Percentiles rank a stretch among this genome's conserved stretches.
These are phyloP conservation scores for Sphaerosporella brunnea DNA, from an alignment of 495 filamentous ascomycete genomes.

Conservation along the genomic window DNA sequence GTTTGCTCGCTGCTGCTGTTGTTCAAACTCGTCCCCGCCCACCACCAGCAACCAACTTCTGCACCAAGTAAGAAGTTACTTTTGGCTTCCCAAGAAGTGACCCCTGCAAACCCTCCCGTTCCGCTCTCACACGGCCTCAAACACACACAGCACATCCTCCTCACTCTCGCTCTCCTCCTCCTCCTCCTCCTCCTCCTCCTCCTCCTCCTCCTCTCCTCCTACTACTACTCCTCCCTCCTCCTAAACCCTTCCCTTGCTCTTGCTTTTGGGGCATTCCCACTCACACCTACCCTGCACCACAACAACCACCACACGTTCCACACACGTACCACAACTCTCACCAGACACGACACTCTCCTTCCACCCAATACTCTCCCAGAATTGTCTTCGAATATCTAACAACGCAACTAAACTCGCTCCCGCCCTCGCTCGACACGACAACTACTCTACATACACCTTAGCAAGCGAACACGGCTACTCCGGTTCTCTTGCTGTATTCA, in stretches of 20 bases:
- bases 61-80: not conserved
- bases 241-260: not conserved
- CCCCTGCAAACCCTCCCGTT: not conserved
- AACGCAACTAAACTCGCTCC: not conserved
- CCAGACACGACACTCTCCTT: not conserved
- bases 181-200: not conserved
- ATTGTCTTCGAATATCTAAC: not conserved
- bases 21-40: not conserved
- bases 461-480: not conserved
- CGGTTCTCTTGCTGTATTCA: not conserved
- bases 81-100: not conserved
- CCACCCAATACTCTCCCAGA: not conserved
- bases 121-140: not conserved
- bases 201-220: not conserved
- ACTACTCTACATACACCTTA: too few species aligned
- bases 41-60: not conserved
- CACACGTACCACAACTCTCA: not conserved
- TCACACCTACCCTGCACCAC: not conserved
- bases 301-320: not conserved
- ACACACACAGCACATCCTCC: not conserved
- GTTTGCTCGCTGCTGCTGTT: not conserved
- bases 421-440: too few species aligned
- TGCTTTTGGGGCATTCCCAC: not conserved
- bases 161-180: not conserved
- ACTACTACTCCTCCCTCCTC: not conserved